phyloP scores from a whole-genome alignment of 2,329 filamentous ascomycete species.

The Neoarthrinium moseri region DNA sequence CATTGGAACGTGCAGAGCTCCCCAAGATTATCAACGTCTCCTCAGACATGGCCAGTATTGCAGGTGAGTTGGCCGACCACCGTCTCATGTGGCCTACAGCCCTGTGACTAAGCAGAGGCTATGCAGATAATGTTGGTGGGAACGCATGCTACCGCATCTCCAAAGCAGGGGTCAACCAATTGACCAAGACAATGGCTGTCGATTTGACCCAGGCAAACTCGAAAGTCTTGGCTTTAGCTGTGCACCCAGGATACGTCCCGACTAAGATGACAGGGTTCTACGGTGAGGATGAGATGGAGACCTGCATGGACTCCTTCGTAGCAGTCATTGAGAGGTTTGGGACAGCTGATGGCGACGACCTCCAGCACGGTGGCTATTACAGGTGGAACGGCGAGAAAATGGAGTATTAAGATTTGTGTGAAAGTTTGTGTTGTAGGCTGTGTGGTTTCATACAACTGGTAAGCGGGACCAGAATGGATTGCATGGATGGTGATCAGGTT shows the following conservation, averaged over 20 bases:
- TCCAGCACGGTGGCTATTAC: not conserved
- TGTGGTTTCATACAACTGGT: not conserved
- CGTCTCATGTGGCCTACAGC: too few species aligned
- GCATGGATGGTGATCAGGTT: too few species aligned
- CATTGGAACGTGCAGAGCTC: conserved; percentile 4
- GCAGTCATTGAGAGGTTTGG: too few species aligned
- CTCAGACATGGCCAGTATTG: conserved; percentile 16
- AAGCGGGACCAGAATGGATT: not conserved
- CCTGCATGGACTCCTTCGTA: conserved; percentile 14
- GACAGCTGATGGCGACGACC: not conserved
- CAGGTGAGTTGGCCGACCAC: conserved; percentile 6
- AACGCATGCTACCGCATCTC: conserved; percentile 16
- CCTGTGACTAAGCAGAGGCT: not conserved
- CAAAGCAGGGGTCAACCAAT: conserved; percentile 16
- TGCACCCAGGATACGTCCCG: conserved; percentile 16
- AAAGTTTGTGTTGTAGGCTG: too few species aligned
- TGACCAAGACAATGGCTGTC: conserved; percentile 16
- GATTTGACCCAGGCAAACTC: conserved; percentile 10
- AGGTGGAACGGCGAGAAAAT: not conserved
- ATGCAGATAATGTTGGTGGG: conserved; percentile 12
- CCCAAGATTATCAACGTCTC: conserved; percentile 17
- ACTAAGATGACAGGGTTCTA: conserved; percentile 17
- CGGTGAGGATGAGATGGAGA: conserved; percentile 18
- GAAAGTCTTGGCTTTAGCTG: conserved; percentile 11
- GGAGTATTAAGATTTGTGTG: not conserved